Evolutionary conservation across 495 filamentous ascomycete genomes (phyloP).

Genomic region (Aspergillus wentii): DNA sequence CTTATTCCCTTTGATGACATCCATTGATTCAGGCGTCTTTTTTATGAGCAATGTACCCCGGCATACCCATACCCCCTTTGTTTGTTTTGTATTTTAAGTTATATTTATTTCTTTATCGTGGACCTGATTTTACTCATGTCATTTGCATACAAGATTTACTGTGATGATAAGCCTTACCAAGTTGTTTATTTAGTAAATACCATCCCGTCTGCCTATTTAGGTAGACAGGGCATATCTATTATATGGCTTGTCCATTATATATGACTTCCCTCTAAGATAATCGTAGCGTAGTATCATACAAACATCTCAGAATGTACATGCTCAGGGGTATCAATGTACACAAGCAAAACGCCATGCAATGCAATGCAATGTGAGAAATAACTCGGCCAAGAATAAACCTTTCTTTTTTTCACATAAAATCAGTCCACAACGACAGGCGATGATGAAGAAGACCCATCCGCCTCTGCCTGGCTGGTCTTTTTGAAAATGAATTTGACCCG

Average conservation of each 20-base stretch:
- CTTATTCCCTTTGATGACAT: not conserved
- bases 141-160: too few relatives aligned
- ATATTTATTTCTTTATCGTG: too few relatives aligned
- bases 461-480: conserved; percentile 41
- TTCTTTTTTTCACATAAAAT: too few relatives aligned
- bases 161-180: too few relatives aligned
- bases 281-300: not conserved
- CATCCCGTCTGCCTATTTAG: too few relatives aligned
- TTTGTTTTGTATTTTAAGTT: not conserved
- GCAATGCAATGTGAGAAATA: too few relatives aligned
- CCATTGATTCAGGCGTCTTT: not conserved
- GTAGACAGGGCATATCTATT: too few relatives aligned
- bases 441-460: conserved; percentile 7
- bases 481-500: conserved; percentile 64
- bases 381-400: too few relatives aligned
- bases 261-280: not conserved
- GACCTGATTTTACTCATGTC: conserved; percentile 1
- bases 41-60: not conserved
- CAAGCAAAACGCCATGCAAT: too few relatives aligned
- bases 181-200: too few relatives aligned
- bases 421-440: not conserved
- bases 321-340: not conserved
- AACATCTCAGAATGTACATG: not conserved
- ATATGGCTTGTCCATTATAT: too few relatives aligned
- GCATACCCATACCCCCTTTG: not conserved